Base-by-base conservation (phyloP, 2,329 filamentous ascomycete genomes). In the Acarospora socialis region DNA sequence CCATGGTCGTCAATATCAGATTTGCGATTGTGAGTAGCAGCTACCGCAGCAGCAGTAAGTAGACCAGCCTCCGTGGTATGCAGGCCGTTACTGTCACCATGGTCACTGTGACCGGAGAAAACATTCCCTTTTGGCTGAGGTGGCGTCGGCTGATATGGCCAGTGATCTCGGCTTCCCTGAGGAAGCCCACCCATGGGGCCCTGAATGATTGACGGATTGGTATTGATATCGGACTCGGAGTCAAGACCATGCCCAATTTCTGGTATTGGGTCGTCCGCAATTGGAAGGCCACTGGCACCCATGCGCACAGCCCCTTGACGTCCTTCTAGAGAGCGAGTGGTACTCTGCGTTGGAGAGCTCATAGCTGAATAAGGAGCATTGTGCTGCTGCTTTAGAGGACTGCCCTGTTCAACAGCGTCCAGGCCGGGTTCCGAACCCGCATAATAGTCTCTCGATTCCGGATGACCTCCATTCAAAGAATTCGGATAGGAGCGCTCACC, bases 161-260 rank as follows among this genome's bases (percentile, higher is more conserved):
- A 74, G 33, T 65, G 60, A 30, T 67, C 63, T 14, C 53, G 53
- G 38, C 55, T 57, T 28, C 58, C 60, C 41, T 62, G 60, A 27
- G 60, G 51, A 16, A 57, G 23, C 8, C 69, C 72, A 30, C 72
- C 75, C 30, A 79, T 68, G 1, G 76, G 77, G 12, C 80, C 82
- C 42, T 84, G 70, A 23, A 92, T 73, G 30, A 86, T 66, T 0
- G 86, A 93, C 3, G 83, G 83, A 48, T 92, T 92, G 12, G 84
- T 92, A 27, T 73, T 77, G 10, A 82, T 67, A 39, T 92, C 83
- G 14, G 63, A 68, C 31, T 63, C 59, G 4, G 55, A 54, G 24
- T 70, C 68, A 13, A 66, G 51, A 27, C 60, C 65, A 41, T 81
- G 78, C 3, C 78, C 82, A 46, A 81, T 74, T 48, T 86, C 83